A percentile compares a stretch with the other conserved stretches of the same genome.
phyloP scores from a whole-genome alignment of 2,329 filamentous ascomycete species.

The Cytospora mali region DNA sequence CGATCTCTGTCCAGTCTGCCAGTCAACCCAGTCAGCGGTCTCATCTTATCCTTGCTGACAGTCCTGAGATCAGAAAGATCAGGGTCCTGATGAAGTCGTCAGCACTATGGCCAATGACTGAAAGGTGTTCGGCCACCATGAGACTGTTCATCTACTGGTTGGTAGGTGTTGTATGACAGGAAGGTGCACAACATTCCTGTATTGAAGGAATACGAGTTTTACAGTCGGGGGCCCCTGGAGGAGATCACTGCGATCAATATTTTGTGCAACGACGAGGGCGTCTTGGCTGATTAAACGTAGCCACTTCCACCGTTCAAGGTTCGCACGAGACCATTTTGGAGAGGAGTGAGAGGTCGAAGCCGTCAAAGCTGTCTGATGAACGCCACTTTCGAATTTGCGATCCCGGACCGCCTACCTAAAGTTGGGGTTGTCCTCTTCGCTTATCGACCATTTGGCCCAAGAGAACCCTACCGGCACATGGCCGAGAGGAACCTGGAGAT shows the following conservation, averaged over 20 bases:
- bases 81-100: conserved; percentile 4
- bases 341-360: neutral
- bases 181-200: conserved; percentile 25
- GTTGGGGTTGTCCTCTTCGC: conserved; percentile 19
- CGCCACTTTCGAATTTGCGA: conserved; percentile 6
- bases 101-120: conserved; percentile 14
- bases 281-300: conserved; percentile 6
- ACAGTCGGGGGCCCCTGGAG: conserved; percentile 25
- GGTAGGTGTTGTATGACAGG: conserved; percentile 23
- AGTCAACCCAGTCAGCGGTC: conserved; percentile 18
- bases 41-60: conserved; percentile 26
- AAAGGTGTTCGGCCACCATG: neutral
- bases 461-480: conserved; percentile 23
- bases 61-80: conserved; percentile 15
- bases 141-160: neutral
- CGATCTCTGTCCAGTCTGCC: conserved; percentile 11
- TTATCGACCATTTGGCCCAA: conserved; percentile 19
- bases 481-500: conserved; percentile 19
- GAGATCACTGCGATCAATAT: conserved; percentile 23
- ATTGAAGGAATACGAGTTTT: conserved; percentile 28
- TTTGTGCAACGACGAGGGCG: conserved; percentile 18
- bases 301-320: neutral
- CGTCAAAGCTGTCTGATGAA: neutral
- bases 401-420: conserved; percentile 1
- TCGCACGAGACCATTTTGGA: neutral